Evolutionary conservation across 2,329 filamentous ascomycete genomes (phyloP).

Genomic region (Penicillium occitanis): DNA sequence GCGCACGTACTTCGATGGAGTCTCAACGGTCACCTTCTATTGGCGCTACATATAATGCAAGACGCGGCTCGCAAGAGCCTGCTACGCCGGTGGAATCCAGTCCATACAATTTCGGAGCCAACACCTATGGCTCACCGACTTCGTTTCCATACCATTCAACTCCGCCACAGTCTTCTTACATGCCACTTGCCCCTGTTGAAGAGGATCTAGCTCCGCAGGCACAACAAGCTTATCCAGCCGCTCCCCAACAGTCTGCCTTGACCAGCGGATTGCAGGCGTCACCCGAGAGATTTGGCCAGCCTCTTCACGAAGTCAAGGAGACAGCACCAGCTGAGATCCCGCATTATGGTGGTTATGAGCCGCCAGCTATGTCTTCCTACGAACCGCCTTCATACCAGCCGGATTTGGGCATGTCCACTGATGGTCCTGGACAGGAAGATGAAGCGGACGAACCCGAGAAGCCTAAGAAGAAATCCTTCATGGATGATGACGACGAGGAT

Average conservation of each 20-base stretch:
- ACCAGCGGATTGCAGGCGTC: conserved; percentile 33
- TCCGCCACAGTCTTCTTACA: conserved; percentile 39
- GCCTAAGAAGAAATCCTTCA: conserved; percentile 72
- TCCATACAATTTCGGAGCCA: conserved; percentile 32
- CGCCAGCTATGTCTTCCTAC: conserved; percentile 33
- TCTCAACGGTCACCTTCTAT: conserved; percentile 45
- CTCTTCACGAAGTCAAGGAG: conserved; percentile 25
- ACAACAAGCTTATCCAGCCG: conserved; percentile 25
- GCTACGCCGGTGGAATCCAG: conserved; percentile 35
- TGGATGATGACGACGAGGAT: conserved; percentile 76
- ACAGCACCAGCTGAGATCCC: conserved; percentile 25
- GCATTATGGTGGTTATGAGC: conserved; percentile 37
- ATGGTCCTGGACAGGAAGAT: conserved; percentile 52
- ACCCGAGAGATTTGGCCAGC: conserved; percentile 27
- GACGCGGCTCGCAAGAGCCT: conserved; percentile 40
- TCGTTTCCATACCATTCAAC: conserved; percentile 37
- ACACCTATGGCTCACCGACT: conserved; percentile 35
- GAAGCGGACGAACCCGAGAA: conserved; percentile 59
- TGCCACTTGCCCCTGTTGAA: conserved; percentile 42
- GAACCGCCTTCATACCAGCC: conserved; percentile 42
- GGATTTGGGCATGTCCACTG: conserved; percentile 31
- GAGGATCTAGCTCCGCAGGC: conserved; percentile 36
- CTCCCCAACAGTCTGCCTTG: conserved; percentile 28
- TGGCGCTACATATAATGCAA: conserved; percentile 34
- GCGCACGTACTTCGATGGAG: conserved; percentile 52